A percentile compares a stretch with the other conserved stretches of the same genome.
Evolutionary conservation across 2,329 filamentous ascomycete species (phyloP).

Genomic region (Claviceps cyperi): DNA sequence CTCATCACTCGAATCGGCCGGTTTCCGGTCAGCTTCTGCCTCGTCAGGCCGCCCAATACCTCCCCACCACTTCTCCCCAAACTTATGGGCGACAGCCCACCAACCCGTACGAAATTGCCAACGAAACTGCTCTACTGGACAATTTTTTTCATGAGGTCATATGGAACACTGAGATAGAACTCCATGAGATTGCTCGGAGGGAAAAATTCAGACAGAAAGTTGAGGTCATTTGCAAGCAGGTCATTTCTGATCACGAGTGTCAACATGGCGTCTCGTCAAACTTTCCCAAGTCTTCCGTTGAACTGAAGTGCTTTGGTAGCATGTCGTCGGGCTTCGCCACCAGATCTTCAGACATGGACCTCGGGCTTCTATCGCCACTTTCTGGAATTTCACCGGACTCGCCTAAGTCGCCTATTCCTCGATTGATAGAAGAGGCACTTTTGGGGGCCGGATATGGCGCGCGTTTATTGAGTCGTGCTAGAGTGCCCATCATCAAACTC

Average conservation of each 20-base stretch:
- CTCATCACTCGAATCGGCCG: neutral
- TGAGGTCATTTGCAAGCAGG: constrained; percentile 47
- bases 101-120: constrained; percentile 30
- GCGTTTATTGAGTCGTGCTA: constrained; percentile 60
- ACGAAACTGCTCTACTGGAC: constrained; percentile 35
- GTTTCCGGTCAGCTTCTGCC: neutral
- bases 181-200: constrained; percentile 51
- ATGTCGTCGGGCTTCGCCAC: constrained; percentile 75
- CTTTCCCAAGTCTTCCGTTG: constrained; percentile 42
- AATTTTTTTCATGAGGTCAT: constrained; percentile 30
- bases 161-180: constrained; percentile 45
- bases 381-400: constrained; percentile 40
- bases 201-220: constrained; percentile 53
- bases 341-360: constrained; percentile 80
- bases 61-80: constrained; percentile 8
- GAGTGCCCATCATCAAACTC: constrained; percentile 79
- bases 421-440: constrained; percentile 60
- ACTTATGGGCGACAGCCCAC: constrained; percentile 19
- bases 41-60: neutral
- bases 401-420: constrained; percentile 49
- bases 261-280: constrained; percentile 22
- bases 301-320: constrained; percentile 68
- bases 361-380: constrained; percentile 56
- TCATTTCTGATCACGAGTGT: constrained; percentile 38
- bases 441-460: constrained; percentile 61